Conservation (phyloP, 1,284 basidiomycete species). For the Ustilago xerochloae region DNA sequence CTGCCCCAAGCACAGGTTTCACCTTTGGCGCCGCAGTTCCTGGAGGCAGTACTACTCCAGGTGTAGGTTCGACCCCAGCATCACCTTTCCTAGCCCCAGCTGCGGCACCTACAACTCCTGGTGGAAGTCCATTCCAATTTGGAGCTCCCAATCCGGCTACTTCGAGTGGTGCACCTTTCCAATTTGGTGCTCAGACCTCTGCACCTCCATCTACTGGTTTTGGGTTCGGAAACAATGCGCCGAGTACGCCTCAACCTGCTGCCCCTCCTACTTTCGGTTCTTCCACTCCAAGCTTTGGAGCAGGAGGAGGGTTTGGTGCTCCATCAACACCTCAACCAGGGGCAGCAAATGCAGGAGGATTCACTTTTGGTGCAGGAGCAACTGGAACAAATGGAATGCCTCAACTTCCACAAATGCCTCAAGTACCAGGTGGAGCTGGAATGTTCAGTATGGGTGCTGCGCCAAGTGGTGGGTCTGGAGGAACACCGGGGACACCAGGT, state of each 20-base stretch:
- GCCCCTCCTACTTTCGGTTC: slow-evolving; percentile 3
- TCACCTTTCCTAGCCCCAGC: slow-evolving; percentile 25
- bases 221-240: background rate
- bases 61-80: slow-evolving; percentile 25
- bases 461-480: slow-evolving; percentile 8
- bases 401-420: slow-evolving; percentile 10
- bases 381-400: slow-evolving; percentile 6
- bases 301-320: background rate
- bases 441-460: slow-evolving; percentile 57
- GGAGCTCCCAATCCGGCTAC: too few relatives aligned
- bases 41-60: slow-evolving; percentile 13
- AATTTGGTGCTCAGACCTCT: slow-evolving; percentile 29
- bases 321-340: background rate
- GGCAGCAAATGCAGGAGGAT: slow-evolving; percentile 14
- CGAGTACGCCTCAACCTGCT: too few relatives aligned
- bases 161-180: slow-evolving; percentile 25
- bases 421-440: slow-evolving; percentile 6
- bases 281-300: background rate
- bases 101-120: slow-evolving; percentile 23
- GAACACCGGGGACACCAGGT: background rate
- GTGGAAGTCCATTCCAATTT: slow-evolving; percentile 30
- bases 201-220: background rate
- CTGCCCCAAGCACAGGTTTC: slow-evolving; percentile 3
- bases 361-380: slow-evolving; percentile 20
- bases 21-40: slow-evolving; percentile 22